These are phyloP conservation scores for Scheffersomyces titani DNA, from an alignment of 1,139 yeast species.

Conservation along the genomic window DNA sequence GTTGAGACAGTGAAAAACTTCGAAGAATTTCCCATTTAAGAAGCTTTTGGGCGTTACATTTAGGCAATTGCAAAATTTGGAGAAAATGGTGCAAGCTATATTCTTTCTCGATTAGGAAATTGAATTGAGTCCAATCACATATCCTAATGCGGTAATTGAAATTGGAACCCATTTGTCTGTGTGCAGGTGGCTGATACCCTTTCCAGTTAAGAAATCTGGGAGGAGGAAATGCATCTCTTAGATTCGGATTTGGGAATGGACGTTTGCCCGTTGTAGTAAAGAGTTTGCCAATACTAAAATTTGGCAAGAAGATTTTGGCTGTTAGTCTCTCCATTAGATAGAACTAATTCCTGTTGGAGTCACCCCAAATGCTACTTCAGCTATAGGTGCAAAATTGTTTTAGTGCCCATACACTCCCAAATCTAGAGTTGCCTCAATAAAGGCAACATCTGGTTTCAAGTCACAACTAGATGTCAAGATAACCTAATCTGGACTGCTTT, in stretches of 20 bases:
- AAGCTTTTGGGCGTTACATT: background rate
- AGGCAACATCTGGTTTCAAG: background rate
- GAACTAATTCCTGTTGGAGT: background rate
- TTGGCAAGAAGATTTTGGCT: background rate
- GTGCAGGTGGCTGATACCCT: background rate
- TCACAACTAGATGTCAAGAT: background rate
- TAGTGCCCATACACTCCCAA: background rate
- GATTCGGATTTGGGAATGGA: background rate
- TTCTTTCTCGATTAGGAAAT: constrained; percentile 16
- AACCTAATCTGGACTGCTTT: background rate
- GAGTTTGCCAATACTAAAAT: background rate
- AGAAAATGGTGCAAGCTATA: constrained; percentile 1
- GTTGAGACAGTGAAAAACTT: background rate
- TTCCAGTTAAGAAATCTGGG: background rate
- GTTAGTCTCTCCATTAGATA: background rate
- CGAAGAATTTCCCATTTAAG: background rate
- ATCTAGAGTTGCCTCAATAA: background rate
- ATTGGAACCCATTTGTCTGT: background rate
- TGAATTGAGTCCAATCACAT: constrained; percentile 3
- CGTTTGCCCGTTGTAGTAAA: background rate
- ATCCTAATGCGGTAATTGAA: constrained; percentile 8
- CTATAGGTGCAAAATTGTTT: background rate
- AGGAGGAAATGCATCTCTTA: background rate
- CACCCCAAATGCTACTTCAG: background rate
- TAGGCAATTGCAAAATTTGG: background rate